Evolutionary conservation across 2,329 filamentous ascomycete genomes (phyloP).

Genomic region (Colletotrichum sansevieriae): DNA sequence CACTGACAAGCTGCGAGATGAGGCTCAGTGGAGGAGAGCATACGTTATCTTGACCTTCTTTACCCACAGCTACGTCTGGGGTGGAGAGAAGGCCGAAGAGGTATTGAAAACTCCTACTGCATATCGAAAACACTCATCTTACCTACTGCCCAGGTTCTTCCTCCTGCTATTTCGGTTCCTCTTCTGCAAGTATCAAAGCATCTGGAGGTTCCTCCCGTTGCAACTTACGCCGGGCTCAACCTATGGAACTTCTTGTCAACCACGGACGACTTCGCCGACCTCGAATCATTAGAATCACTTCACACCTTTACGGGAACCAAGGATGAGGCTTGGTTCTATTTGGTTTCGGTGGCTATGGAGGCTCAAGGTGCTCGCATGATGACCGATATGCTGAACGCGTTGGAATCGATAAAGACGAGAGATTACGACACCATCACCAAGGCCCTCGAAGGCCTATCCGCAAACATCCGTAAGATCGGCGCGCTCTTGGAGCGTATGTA

Average conservation of each 20-base stretch:
- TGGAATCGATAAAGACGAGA: conserved; percentile 73
- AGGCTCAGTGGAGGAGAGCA: conserved; percentile 84
- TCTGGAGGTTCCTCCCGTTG: conserved; percentile 86
- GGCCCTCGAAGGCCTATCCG: conserved; percentile 74
- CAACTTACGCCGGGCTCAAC: conserved; percentile 89
- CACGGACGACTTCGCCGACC: conserved; percentile 67
- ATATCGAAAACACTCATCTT: conserved; percentile 1
- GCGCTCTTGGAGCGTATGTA: conserved; percentile 84
- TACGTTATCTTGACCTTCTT: conserved; percentile 85
- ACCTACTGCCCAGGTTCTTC: conserved; percentile 66
- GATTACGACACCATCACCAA: conserved; percentile 72
- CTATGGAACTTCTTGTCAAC: conserved; percentile 88
- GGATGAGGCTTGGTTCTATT: conserved; percentile 95
- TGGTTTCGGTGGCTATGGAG: conserved; percentile 92
- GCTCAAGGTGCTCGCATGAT: conserved; percentile 81
- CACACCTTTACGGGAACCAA: conserved; percentile 89
- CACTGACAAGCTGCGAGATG: conserved; percentile 71
- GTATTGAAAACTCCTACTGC: conserved; percentile 58
- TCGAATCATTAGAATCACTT: conserved; percentile 78
- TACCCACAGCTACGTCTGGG: conserved; percentile 91
- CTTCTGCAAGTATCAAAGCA: conserved; percentile 78
- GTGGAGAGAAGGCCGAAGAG: conserved; percentile 79
- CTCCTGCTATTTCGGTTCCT: conserved; percentile 81
- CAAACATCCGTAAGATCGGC: conserved; percentile 77
- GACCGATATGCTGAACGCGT: conserved; percentile 81